These are phyloP conservation scores for Pichia nakasei DNA, from an alignment of 805 yeast species.

Conservation along the genomic window DNA sequence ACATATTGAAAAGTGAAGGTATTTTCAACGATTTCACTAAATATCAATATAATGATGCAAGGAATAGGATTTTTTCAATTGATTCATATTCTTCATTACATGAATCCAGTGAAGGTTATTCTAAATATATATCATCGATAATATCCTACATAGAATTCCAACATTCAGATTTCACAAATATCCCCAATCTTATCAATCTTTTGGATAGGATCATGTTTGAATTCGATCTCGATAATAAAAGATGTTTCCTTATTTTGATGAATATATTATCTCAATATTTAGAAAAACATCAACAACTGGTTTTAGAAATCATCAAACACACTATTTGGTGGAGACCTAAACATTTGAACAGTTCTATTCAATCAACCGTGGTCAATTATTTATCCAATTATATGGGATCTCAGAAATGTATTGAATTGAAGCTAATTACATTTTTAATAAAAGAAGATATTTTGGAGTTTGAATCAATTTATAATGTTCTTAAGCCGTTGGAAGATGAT, in stretches of 20 bases:
- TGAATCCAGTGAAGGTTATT: slow-evolving; percentile 73
- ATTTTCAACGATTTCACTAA: slow-evolving; percentile 24
- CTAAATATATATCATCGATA: slow-evolving; percentile 50
- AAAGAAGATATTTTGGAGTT: slow-evolving; percentile 61
- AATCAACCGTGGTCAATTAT: slow-evolving; percentile 17
- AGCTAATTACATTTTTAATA: slow-evolving; percentile 44
- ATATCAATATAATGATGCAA: slow-evolving; percentile 24
- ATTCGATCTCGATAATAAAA: slow-evolving; percentile 62
- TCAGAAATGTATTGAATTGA: slow-evolving; percentile 15
- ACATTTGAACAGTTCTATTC: slow-evolving; percentile 14
- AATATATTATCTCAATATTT: slow-evolving; percentile 41
- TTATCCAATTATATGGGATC: slow-evolving; percentile 16
- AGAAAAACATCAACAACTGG: slow-evolving; percentile 36
- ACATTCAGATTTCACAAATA: slow-evolving; percentile 21
- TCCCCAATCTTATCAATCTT: slow-evolving; percentile 36
- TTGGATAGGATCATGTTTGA: slow-evolving; percentile 61
- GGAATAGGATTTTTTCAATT: slow-evolving; percentile 22
- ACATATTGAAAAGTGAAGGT: slow-evolving; percentile 18
- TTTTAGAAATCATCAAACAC: slow-evolving; percentile 39
- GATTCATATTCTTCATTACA: slow-evolving; percentile 48
- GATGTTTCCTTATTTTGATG: slow-evolving; percentile 56
- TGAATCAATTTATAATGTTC: slow-evolving; percentile 46
- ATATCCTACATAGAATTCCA: slow-evolving; percentile 27
- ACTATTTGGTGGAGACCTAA: slow-evolving; percentile 54
- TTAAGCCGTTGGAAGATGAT: slow-evolving; percentile 37